A percentile compares a stretch with the other conserved stretches of the same genome.
Evolutionary conservation across 305 asterid species (phyloP).

Genomic region (Withania somnifera): DNA sequence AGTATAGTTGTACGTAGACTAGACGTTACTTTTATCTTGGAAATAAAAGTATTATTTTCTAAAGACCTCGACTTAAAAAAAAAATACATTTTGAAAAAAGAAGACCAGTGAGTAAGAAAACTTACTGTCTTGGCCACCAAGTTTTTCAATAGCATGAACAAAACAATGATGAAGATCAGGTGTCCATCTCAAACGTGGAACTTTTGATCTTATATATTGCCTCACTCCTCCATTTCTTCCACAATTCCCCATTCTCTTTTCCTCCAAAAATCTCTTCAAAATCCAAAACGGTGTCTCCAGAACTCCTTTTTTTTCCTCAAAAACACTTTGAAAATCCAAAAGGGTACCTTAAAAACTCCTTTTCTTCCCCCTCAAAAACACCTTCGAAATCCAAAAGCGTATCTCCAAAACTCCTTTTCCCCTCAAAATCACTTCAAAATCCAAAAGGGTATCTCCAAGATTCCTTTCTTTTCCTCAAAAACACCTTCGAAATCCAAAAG

Average conservation of each 20-base stretch:
- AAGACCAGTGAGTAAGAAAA: too few relatives aligned
- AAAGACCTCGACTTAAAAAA: too few relatives aligned
- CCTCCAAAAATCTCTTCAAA: not conserved
- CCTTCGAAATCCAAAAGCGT: not conserved
- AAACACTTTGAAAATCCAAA: not conserved
- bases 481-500: not conserved
- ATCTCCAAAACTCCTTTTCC: not conserved
- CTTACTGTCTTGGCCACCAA: conserved; percentile 76
- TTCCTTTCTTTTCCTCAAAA: not conserved
- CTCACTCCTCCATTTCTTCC: conserved; percentile 16
- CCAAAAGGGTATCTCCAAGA: not conserved
- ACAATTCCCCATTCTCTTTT: not conserved
- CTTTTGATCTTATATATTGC: conserved; percentile 29
- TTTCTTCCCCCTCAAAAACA: not conserved
- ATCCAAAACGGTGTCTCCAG: not conserved
- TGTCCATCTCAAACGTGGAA: conserved; percentile 55
- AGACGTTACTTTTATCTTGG: too few relatives aligned
- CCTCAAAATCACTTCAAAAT: not conserved
- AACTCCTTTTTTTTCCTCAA: not conserved
- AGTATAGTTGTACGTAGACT: too few relatives aligned
- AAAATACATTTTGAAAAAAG: too few relatives aligned
- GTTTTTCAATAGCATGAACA: conserved; percentile 52
- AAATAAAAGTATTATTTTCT: too few relatives aligned
- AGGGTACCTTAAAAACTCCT: not conserved
- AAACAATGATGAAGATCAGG: conserved; percentile 72